Base-by-base conservation (phyloP, 2,329 filamentous ascomycete species). In the Colletotrichum sp. region DNA sequence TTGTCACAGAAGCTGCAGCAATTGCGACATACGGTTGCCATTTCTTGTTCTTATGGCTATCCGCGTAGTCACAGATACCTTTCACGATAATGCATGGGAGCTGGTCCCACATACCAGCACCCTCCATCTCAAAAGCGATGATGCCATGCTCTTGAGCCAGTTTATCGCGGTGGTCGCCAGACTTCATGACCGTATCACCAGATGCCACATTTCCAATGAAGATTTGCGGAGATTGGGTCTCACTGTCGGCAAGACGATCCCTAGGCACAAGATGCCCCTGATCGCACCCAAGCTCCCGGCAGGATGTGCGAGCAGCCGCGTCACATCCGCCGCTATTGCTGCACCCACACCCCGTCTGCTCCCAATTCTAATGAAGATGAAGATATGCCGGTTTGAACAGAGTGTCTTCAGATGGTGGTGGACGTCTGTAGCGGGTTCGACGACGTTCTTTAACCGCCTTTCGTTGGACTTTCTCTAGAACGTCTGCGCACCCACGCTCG, bases 151-250 rank as follows among this genome's bases (percentile, higher is more conserved):
- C 16, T 12, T 71, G 48, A 8, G 84, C 81, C 21, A 87, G 78
- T 0, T 28, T 16, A 67, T 88, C 86, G 15, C 86, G 82, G 18
- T 83, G 76, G 15, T 78, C 62, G 2, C 82, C 83, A 15, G 83
- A 83, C 58, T 85, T 86, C 74, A 89, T 84, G 2, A 88, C 84
- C 2, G 79, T 80, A 65, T 88, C 82, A 16, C 82, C 84, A 1
- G 84, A 87, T 6, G 81, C 86, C 4, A 88, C 81, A 0, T 76
- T 68, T 0, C 86, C 86, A 34, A 87, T 78, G 62, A 36, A 32
- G 12, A 64, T 28, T 10, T 13, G 30, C 3, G 21, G 32, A 24
- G 2, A 6, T 7, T 64, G 60, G 12, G 12, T 15, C 10, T 38
- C 60, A n/a, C 2, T 36, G 3, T 36, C 28, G 13, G 18, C n/a